Evolutionary conservation across 2,329 filamentous ascomycete genomes (phyloP).

Genomic region (Incumbomyces delicatus): DNA sequence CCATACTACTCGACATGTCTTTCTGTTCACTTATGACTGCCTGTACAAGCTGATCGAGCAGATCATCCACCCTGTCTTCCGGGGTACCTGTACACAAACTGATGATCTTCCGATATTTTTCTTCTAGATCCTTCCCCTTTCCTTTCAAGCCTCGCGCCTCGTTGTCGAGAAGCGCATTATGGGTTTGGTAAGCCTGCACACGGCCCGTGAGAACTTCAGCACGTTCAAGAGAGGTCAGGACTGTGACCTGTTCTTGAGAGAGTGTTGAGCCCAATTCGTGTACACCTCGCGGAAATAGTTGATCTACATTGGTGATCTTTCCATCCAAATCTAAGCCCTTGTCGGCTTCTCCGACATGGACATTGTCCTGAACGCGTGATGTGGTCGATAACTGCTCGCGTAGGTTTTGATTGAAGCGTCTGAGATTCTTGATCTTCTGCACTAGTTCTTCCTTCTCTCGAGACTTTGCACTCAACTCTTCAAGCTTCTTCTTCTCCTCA

Average conservation of each 20-base stretch:
- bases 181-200: conserved; percentile 58
- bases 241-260: conserved; percentile 32
- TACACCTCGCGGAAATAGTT: conserved; percentile 29
- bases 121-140: conserved; percentile 72
- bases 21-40: conserved; percentile 56
- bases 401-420: conserved; percentile 62
- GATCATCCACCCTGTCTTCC: conserved; percentile 68
- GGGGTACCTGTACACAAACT: conserved; percentile 72
- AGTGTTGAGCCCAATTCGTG: conserved; percentile 20
- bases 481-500: conserved; percentile 64
- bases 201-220: conserved; percentile 55
- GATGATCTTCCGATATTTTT: conserved; percentile 81
- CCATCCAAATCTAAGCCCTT: conserved; percentile 29
- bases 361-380: conserved; percentile 30
- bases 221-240: conserved; percentile 47
- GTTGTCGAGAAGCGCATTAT: conserved; percentile 57
- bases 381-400: conserved; percentile 36
- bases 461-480: conserved; percentile 57
- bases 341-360: conserved; percentile 41
- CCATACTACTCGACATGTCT: conserved; percentile 54
- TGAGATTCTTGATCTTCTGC: conserved; percentile 68
- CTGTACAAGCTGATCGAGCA: conserved; percentile 68
- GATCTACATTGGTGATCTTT: conserved; percentile 27
- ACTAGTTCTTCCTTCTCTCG: conserved; percentile 55
- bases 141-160: conserved; percentile 64